Percentiles rank a stretch among this genome's conserved stretches.
phyloP scores from a whole-genome alignment of 352 stramenopile species.

The Globisporangium parvum region DNA sequence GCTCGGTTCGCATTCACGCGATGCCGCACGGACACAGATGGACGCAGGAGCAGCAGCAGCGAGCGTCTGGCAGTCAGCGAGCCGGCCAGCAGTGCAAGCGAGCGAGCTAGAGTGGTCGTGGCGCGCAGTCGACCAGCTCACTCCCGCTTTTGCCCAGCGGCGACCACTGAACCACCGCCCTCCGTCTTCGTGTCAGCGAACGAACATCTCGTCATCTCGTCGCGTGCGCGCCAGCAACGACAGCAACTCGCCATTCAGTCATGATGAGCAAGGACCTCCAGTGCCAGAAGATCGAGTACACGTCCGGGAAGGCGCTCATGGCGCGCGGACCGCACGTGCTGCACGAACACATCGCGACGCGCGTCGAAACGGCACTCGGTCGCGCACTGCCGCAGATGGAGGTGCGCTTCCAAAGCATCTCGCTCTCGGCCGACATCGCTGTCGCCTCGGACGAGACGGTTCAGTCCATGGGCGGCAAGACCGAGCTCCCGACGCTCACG shows the following conservation, averaged over 20 bases:
- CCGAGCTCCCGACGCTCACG: conserved; percentile 31
- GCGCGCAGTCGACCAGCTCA: no score
- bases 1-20: no score
- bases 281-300: conserved; percentile 16
- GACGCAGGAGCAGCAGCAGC: no score
- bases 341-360: conserved; percentile 25
- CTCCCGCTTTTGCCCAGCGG: no score
- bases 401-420: conserved; percentile 40
- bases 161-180: no score
- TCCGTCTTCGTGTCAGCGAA: no score
- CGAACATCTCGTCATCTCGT: no score
- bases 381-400: conserved; percentile 39
- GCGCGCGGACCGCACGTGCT: conserved; percentile 26
- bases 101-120: no score
- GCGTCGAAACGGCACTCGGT: conserved; percentile 29
- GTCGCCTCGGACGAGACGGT: conserved; percentile 2
- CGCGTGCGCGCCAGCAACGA: background rate
- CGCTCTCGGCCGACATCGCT: conserved; percentile 32
- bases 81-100: no score
- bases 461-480: conserved; percentile 1
- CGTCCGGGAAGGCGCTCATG: conserved; percentile 20
- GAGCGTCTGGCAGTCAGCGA: no score
- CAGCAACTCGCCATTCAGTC: background rate
- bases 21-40: no score
- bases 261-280: conserved; percentile 3